Conservation (phyloP, 192 early-diverging fungal species). For the Backusella psychrophila region DNA sequence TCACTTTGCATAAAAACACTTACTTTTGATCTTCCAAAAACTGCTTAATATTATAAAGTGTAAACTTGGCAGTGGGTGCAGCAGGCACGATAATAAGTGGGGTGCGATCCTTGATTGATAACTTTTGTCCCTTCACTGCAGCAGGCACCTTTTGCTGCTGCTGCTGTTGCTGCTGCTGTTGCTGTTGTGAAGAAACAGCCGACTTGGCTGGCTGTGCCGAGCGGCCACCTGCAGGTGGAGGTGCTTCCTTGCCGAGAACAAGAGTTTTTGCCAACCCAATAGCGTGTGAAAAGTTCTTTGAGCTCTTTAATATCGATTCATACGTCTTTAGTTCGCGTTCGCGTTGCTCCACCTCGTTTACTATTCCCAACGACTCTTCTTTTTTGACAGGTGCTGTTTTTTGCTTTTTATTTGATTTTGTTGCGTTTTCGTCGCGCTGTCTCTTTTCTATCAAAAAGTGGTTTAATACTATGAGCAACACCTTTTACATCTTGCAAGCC, state of each 20-base stretch:
- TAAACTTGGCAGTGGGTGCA: conserved; percentile 77
- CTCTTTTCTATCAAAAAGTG: neutral
- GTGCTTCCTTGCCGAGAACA: neutral
- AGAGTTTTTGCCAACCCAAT: neutral
- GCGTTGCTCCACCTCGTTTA: conserved; percentile 36
- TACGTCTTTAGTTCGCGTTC: conserved; percentile 44
- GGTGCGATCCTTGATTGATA: conserved; percentile 37
- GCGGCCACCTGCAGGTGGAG: neutral
- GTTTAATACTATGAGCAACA: too few species aligned
- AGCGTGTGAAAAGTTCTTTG: conserved; percentile 35
- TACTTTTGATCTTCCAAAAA: conserved; percentile 77
- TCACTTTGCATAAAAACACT: conserved; percentile 10
- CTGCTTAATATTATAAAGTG: conserved; percentile 85
- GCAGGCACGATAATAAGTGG: conserved; percentile 96
- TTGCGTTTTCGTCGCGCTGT: neutral
- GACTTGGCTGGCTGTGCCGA: neutral
- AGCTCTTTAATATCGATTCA: conserved; percentile 41
- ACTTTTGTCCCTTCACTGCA: neutral
- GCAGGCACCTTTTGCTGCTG: neutral
- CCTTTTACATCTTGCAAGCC: neutral
- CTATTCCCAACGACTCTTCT: conserved; percentile 25
- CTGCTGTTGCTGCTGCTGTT: neutral
- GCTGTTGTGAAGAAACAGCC: neutral
- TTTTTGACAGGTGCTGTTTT: conserved; percentile 38
- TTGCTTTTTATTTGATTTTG: conserved; percentile 27